A percentile compares a stretch with the other conserved stretches of the same genome.
Conservation (phyloP, 208 protist species). For the Leishmania martiniquensis region DNA sequence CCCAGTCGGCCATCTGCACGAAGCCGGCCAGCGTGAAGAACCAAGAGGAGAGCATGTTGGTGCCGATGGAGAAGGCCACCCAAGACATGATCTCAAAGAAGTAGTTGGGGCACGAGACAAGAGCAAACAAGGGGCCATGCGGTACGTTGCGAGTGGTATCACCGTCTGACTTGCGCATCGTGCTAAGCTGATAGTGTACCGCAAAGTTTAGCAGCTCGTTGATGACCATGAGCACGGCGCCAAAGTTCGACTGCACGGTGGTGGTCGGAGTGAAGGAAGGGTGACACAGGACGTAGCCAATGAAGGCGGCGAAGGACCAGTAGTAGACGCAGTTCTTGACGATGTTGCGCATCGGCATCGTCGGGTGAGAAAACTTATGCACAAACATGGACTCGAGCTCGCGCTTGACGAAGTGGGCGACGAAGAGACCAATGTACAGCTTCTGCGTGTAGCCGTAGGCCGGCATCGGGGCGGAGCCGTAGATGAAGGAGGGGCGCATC, state of each 20-base stretch:
- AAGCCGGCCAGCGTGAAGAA: conserved; percentile 82
- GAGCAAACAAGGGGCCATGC: conserved; percentile 83
- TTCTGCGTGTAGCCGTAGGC: conserved; percentile 72
- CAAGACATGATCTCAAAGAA: conserved; percentile 95
- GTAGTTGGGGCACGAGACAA: conserved; percentile 96
- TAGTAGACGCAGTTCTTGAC: conserved; percentile 97
- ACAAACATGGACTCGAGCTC: conserved; percentile 95
- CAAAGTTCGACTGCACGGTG: conserved; percentile 44
- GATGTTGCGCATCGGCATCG: conserved; percentile 95
- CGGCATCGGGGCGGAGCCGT: conserved; percentile 43
- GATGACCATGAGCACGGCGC: conserved; percentile 62
- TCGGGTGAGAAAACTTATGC: conserved; percentile 94
- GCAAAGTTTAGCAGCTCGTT: conserved; percentile 92
- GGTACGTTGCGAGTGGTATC: conserved; percentile 83
- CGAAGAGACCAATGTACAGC: conserved; percentile 84
- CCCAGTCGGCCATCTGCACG: conserved; percentile 89
- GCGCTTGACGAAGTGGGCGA: conserved; percentile 94
- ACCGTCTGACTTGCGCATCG: conserved; percentile 82
- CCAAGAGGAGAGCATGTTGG: conserved; percentile 79
- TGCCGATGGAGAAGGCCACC: conserved; percentile 92
- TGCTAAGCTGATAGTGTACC: conserved; percentile 89
- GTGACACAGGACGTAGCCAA: conserved; percentile 91
- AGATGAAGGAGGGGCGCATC: conserved; percentile 71
- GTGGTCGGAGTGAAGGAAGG: conserved; percentile 84
- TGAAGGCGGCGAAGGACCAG: conserved; percentile 92